phyloP scores from a whole-genome alignment of 179 eudicot genomes.

The Pouteria campechiana region DNA sequence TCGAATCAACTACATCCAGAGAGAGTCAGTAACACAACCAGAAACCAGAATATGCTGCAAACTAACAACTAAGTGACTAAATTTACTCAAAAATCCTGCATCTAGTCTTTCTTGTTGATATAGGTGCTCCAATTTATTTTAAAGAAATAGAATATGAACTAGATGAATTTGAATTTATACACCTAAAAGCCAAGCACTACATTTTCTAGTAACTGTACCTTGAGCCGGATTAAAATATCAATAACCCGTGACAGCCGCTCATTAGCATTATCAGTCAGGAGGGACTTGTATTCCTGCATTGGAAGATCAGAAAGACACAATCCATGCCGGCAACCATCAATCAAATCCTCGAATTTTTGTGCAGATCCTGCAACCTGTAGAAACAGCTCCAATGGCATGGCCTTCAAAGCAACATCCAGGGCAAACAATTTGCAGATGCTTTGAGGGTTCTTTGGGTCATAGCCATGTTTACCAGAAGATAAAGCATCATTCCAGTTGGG shows the following conservation, averaged over 20 bases:
- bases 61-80: too few species aligned
- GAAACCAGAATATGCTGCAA: too few species aligned
- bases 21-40: too few species aligned
- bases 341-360: conserved; percentile 54
- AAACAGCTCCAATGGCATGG: conserved; percentile 88
- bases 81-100: too few species aligned
- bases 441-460: conserved; percentile 53
- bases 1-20: conserved; percentile 79
- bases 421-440: conserved; percentile 58
- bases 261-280: conserved; percentile 73
- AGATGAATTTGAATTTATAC: too few species aligned
- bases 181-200: too few species aligned
- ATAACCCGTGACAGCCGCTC: conserved; percentile 66
- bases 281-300: conserved; percentile 48
- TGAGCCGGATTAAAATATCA: conserved; percentile 71
- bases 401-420: conserved; percentile 59
- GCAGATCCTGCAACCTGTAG: conserved; percentile 77
- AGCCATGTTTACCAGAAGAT: conserved; percentile 24
- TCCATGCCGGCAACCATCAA: conserved; percentile 63
- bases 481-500: conserved; percentile 35
- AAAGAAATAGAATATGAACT: too few species aligned
- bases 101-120: too few species aligned
- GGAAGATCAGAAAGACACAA: conserved; percentile 72
- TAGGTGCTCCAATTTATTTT: too few species aligned
- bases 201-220: too few species aligned